Evolutionary conservation across 495 filamentous ascomycete genomes (phyloP).

Genomic region (Talaromyces borbonicus): DNA sequence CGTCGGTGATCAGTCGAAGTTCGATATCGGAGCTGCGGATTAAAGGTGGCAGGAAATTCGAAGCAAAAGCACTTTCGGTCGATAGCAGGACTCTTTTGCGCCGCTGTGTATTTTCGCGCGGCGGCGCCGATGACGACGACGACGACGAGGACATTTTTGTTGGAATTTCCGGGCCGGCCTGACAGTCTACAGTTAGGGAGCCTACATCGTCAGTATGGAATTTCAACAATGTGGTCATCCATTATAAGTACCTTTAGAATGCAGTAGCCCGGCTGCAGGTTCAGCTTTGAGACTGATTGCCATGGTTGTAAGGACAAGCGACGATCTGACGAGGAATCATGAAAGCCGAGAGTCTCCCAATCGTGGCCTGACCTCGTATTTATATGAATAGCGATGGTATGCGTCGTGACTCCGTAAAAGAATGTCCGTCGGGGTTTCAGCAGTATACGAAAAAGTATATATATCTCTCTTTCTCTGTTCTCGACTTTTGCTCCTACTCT

Average conservation of each 20-base stretch:
- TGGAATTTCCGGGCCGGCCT: background rate
- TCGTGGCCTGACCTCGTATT: background rate
- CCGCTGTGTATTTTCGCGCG: constrained; percentile 8
- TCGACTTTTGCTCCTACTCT: too few species aligned
- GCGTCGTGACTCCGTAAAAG: too few species aligned
- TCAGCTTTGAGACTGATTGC: constrained; percentile 5
- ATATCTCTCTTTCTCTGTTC: too few species aligned
- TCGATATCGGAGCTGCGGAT: constrained; percentile 33
- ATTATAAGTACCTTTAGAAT: background rate
- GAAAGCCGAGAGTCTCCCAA: background rate
- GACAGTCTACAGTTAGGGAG: background rate
- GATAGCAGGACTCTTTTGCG: constrained; percentile 35
- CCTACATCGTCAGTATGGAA: background rate
- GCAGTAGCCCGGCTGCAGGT: background rate
- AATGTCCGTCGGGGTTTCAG: too few species aligned
- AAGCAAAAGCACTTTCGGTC: constrained; percentile 35
- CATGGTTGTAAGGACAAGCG: constrained; percentile 5
- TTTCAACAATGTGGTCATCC: background rate
- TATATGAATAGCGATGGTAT: too few species aligned
- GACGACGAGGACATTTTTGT: too few species aligned
- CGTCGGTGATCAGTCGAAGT: constrained; percentile 37
- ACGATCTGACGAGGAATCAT: background rate
- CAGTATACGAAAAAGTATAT: too few species aligned
- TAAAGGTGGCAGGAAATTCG: constrained; percentile 30
- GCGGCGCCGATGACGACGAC: too few species aligned